phyloP scores from a whole-genome alignment of 2,329 filamentous ascomycete species.

The Colletotrichum orbiculare region DNA sequence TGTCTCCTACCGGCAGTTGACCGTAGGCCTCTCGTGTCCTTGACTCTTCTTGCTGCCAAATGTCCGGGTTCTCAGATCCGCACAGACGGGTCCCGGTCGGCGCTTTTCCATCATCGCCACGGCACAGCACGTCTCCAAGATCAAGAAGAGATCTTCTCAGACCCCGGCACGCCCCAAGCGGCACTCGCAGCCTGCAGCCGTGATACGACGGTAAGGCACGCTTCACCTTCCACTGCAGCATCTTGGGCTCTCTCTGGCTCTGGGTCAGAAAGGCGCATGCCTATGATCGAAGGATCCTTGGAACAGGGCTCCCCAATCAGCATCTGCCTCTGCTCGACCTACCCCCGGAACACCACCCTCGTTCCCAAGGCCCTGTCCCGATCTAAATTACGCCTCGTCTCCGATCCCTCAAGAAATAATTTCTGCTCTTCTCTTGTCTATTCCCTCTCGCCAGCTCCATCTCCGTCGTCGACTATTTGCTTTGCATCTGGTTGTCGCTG shows the following conservation, averaged over 20 bases:
- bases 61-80: conserved; percentile 31
- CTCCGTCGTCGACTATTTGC: neutral
- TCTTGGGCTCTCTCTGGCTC: conserved; percentile 2
- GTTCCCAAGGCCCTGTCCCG: conserved; percentile 23
- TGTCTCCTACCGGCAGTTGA: neutral
- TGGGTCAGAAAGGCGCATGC: conserved; percentile 16
- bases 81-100: conserved; percentile 34
- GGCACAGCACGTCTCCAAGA: conserved; percentile 20
- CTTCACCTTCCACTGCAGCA: neutral
- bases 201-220: conserved; percentile 18
- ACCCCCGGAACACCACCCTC: conserved; percentile 6
- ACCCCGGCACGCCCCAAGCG: conserved; percentile 28
- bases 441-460: conserved; percentile 12
- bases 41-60: neutral
- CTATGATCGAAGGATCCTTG: conserved; percentile 30
- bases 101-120: conserved; percentile 30
- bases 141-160: conserved; percentile 27
- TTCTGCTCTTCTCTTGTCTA: neutral
- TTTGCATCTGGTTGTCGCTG: conserved; percentile 3
- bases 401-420: conserved; percentile 6
- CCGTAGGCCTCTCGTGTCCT: neutral
- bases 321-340: conserved; percentile 23
- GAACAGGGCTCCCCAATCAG: conserved; percentile 26
- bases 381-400: conserved; percentile 35
- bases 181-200: conserved; percentile 14